phyloP scores from a whole-genome alignment of 2,329 filamentous ascomycete genomes.

The Aureobasidium mangrovei region DNA sequence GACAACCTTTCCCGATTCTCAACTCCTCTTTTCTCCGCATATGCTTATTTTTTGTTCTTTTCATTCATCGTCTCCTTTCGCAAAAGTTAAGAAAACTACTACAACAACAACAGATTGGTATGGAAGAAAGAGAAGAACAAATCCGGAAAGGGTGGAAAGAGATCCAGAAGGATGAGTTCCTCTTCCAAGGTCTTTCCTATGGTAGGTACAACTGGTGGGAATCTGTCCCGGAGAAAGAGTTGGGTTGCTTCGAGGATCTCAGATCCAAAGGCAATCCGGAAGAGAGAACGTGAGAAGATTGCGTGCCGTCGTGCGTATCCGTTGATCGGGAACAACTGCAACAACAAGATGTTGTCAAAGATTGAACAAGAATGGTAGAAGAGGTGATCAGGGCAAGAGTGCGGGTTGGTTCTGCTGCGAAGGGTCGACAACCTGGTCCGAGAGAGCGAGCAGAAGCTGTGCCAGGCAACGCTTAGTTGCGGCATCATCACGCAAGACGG shows the following conservation, averaged over 20 bases:
- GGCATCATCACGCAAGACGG: conserved; percentile 90
- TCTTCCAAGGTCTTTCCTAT: not conserved
- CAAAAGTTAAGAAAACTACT: conserved; percentile 2
- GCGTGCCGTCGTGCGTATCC: too few species aligned
- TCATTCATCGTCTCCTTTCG: not conserved
- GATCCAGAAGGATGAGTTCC: conserved; percentile 1
- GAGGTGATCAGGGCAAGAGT: conserved; percentile 8
- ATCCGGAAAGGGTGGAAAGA: not conserved
- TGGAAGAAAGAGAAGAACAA: not conserved
- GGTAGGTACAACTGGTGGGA: too few species aligned
- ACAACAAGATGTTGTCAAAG: conserved; percentile 4
- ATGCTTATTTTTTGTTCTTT: not conserved
- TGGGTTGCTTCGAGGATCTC: too few species aligned
- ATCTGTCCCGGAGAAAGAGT: too few species aligned
- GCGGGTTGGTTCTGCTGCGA: conserved; percentile 10
- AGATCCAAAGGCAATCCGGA: too few species aligned
- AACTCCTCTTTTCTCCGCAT: not conserved
- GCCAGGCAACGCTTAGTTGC: conserved; percentile 95
- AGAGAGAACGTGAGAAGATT: too few species aligned
- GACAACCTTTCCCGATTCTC: not conserved
- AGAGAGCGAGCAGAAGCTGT: conserved; percentile 94
- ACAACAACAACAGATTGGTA: conserved; percentile 9
- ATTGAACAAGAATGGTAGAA: conserved; percentile 10
- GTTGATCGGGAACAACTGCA: not conserved
- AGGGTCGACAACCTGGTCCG: conserved; percentile 46